Percentiles rank a stretch among this genome's conserved stretches.
Evolutionary conservation across 1,139 yeast species (phyloP).

Genomic region (Hanseniaspora sp.): DNA sequence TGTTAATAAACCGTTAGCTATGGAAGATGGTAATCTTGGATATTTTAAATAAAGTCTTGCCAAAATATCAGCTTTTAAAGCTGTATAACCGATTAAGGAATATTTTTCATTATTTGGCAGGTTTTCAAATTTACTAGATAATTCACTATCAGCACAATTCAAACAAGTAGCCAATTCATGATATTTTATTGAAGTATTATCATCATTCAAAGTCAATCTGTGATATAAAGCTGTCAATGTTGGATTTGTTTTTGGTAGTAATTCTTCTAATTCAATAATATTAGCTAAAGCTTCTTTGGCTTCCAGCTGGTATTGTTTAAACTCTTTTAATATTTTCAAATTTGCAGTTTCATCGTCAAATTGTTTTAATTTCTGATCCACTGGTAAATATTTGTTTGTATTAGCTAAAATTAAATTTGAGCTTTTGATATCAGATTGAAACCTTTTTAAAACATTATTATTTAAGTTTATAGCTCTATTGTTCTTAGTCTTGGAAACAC

Average conservation of each 20-base stretch:
- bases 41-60: conserved; percentile 47
- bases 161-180: conserved; percentile 58
- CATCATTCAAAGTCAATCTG: not conserved
- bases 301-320: not conserved
- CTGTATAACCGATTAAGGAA: conserved; percentile 1
- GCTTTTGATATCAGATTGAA: not conserved
- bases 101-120: conserved; percentile 1
- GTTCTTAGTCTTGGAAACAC: not conserved
- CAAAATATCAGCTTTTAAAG: conserved; percentile 7
- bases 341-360: not conserved
- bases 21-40: conserved; percentile 80
- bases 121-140: conserved; percentile 22
- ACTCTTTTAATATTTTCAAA: not conserved
- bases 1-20: conserved; percentile 63
- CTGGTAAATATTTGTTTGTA: not conserved
- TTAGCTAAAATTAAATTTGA: not conserved
- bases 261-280: not conserved
- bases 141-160: conserved; percentile 37
- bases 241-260: not conserved
- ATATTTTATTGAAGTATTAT: not conserved
- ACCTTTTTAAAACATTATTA: not conserved
- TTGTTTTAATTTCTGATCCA: not conserved
- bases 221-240: conserved; percentile 9
- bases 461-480: not conserved
- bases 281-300: not conserved